Evolutionary conservation across 495 filamentous ascomycete genomes (phyloP).

Genomic region (Xylaria longipes): DNA sequence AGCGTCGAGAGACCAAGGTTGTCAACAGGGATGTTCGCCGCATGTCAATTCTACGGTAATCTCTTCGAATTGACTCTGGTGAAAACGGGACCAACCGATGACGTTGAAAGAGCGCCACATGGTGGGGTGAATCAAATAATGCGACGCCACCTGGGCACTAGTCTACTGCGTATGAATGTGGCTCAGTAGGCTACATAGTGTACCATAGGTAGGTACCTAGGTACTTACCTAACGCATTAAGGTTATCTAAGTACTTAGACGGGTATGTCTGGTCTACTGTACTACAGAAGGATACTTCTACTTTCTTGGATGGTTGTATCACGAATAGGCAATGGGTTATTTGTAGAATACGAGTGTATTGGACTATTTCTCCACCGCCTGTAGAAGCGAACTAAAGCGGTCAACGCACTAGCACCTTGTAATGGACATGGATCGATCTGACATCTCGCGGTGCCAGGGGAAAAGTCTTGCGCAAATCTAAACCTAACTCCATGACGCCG

Average conservation of each 20-base stretch:
- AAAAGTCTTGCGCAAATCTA: conserved; percentile 7
- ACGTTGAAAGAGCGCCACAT: conserved; percentile 14
- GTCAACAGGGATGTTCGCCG: not conserved
- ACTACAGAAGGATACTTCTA: not conserved
- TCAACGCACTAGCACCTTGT: conserved; percentile 7
- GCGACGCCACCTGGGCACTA: not conserved
- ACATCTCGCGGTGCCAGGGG: not conserved
- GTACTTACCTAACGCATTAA: not conserved
- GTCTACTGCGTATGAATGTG: too few species aligned
- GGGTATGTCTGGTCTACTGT: not conserved
- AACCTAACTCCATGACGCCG: conserved; percentile 17
- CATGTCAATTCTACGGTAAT: not conserved
- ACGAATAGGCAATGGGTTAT: not conserved
- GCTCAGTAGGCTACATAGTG: not conserved
- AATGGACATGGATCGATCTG: not conserved
- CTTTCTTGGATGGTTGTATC: not conserved
- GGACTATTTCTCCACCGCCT: not conserved
- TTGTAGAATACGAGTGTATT: conserved; percentile 1
- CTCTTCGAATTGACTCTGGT: not conserved
- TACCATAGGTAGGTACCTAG: not conserved
- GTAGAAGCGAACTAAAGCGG: conserved; percentile 10
- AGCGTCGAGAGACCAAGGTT: conserved; percentile 3
- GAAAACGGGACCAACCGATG: conserved; percentile 11
- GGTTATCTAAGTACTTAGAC: too few species aligned
- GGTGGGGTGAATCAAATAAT: not conserved